Percentiles rank a stretch among this genome's conserved stretches.
Conservation (phyloP, 1,284 basidiomycete species). For the Trichosporon ovoides region DNA sequence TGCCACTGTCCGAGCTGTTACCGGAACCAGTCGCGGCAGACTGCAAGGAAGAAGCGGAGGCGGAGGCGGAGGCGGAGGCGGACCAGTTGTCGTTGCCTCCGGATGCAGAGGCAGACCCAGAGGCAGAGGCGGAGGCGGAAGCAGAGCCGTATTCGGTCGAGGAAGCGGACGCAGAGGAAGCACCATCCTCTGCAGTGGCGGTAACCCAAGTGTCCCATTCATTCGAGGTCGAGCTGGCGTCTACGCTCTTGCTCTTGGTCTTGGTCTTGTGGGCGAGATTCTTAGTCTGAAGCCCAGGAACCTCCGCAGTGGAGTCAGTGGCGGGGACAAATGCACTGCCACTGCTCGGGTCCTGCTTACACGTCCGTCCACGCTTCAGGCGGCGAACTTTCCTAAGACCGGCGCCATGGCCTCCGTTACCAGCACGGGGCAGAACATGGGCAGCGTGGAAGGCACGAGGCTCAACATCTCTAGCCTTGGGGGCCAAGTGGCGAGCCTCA, state of each 20-base stretch:
- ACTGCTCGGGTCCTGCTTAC: background rate
- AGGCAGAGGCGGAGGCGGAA: background rate
- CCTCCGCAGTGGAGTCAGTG: background rate
- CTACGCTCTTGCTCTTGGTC: background rate
- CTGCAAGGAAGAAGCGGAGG: background rate
- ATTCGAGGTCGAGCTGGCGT: background rate
- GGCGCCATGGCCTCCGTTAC: slow-evolving; percentile 1
- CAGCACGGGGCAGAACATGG: background rate
- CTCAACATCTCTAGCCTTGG: background rate
- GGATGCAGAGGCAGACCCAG: background rate
- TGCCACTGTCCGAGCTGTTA: background rate
- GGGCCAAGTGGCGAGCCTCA: background rate
- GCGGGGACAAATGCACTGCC: background rate
- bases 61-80: too few relatives aligned
- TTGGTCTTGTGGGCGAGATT: slow-evolving; percentile 1
- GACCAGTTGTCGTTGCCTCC: too few relatives aligned
- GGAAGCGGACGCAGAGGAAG: background rate
- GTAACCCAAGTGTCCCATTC: background rate
- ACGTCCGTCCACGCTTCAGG: background rate
- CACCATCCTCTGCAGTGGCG: background rate
- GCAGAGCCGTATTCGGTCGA: background rate
- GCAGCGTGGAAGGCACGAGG: background rate
- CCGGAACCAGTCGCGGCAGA: slow-evolving; percentile 2
- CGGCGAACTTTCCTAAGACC: slow-evolving; percentile 10
- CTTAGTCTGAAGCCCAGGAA: background rate